Evolutionary conservation across 371 early-diverging fungal genomes (phyloP).

Genomic region (Rhizopus microsporus): DNA sequence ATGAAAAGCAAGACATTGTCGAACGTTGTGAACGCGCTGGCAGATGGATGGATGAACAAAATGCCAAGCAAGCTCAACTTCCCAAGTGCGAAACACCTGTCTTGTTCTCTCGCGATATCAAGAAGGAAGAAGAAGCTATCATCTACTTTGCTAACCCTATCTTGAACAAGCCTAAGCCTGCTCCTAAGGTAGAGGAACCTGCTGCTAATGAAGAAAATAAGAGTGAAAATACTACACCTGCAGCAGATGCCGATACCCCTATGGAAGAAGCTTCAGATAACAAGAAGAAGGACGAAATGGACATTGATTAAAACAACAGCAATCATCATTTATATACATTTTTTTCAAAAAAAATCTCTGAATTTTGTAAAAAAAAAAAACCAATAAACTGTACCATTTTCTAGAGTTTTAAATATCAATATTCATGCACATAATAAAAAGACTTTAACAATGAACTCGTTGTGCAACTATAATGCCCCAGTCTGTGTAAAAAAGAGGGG

Average conservation of each 20-base stretch:
- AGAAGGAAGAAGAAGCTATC: slow-evolving; percentile 72
- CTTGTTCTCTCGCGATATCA: slow-evolving; percentile 73
- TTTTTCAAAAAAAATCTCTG: not conserved
- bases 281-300: slow-evolving; percentile 67
- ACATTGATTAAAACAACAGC: slow-evolving; percentile 56
- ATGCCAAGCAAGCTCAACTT: slow-evolving; percentile 72
- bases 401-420: slow-evolving; percentile 2
- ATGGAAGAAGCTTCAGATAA: slow-evolving; percentile 41
- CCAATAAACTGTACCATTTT: not conserved
- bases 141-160: slow-evolving; percentile 72
- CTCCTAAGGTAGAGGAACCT: slow-evolving; percentile 52
- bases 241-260: slow-evolving; percentile 47
- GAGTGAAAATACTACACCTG: slow-evolving; percentile 23
- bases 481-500: not conserved
- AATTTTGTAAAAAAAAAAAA: slow-evolving; percentile 1
- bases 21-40: slow-evolving; percentile 76
- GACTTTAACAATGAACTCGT: not conserved
- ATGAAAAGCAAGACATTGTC: slow-evolving; percentile 82
- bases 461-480: no score
- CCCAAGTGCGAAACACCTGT: slow-evolving; percentile 77
- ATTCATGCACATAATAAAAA: slow-evolving; percentile 3
- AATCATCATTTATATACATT: not conserved
- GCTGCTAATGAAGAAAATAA: slow-evolving; percentile 26
- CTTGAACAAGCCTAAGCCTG: slow-evolving; percentile 91
- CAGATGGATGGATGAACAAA: slow-evolving; percentile 86